Percentiles rank a stretch among this genome's conserved stretches.
These are phyloP conservation scores for Gracilaria gracilis DNA, from an alignment of 23 red algal genomes.

Conservation along the genomic window DNA sequence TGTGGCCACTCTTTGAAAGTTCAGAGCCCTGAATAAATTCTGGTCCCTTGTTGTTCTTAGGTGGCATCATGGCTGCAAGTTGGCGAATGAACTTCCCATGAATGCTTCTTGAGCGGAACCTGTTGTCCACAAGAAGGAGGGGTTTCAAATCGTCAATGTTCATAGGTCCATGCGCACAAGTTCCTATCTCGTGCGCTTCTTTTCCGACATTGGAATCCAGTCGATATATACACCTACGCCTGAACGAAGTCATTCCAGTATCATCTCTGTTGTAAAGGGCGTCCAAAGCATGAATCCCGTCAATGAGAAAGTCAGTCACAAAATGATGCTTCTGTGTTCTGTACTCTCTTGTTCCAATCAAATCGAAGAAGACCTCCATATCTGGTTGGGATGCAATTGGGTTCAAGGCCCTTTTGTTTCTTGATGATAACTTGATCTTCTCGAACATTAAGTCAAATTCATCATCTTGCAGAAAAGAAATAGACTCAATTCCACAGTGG, in stretches of 20 bases:
- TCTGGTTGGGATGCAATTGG: neutral
- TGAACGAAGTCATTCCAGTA: slow-evolving; percentile 28
- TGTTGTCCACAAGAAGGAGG: slow-evolving; percentile 39
- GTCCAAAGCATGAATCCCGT: slow-evolving; percentile 57
- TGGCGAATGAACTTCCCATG: slow-evolving; percentile 34
- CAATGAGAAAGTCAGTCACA: slow-evolving; percentile 56
- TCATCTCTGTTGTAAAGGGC: slow-evolving; percentile 48
- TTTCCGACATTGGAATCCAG: slow-evolving; percentile 41
- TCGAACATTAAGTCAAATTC: slow-evolving; percentile 58
- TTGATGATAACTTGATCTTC: slow-evolving; percentile 24
- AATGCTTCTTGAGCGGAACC: neutral
- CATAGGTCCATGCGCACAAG: slow-evolving; percentile 32
- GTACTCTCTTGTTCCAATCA: slow-evolving; percentile 54
- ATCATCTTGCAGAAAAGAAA: slow-evolving; percentile 23
- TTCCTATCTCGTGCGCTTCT: slow-evolving; percentile 22
- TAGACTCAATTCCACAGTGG: slow-evolving; percentile 50
- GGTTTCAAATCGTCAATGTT: slow-evolving; percentile 15
- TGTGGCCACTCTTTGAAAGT: slow-evolving; percentile 32
- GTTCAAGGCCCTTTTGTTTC: neutral
- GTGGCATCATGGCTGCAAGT: slow-evolving; percentile 54
- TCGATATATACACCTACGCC: slow-evolving; percentile 44
- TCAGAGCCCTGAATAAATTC: slow-evolving; percentile 20
- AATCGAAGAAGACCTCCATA: slow-evolving; percentile 47
- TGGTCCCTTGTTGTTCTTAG: slow-evolving; percentile 1
- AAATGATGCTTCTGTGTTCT: slow-evolving; percentile 64